Conservation (phyloP, 345 rosid genomes). For the Turnera subulata region DNA sequence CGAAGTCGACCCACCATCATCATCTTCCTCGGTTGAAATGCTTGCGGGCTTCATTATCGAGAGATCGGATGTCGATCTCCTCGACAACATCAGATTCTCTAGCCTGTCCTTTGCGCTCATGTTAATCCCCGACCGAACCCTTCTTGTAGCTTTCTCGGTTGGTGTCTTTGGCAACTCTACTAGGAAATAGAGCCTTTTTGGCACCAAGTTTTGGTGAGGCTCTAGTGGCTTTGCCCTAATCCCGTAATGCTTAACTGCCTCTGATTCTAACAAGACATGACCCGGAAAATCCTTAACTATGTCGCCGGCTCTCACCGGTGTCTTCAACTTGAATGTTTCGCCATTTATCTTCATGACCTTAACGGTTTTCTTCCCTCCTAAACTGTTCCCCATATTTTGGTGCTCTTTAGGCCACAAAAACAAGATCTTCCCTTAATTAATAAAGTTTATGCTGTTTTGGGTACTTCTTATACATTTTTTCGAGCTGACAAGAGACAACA, state of each 20-base stretch:
- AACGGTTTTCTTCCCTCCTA: conserved; percentile 50
- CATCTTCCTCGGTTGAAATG: conserved; percentile 4
- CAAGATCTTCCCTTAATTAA: neutral
- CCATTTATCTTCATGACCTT: conserved; percentile 89
- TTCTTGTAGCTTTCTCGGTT: conserved; percentile 43
- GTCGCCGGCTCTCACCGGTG: conserved; percentile 77
- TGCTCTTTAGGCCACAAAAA: neutral
- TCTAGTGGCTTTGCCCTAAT: conserved; percentile 68
- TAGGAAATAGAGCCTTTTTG: conserved; percentile 79
- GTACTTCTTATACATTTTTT: too few species aligned
- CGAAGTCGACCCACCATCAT: neutral
- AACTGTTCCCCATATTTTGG: conserved; percentile 63
- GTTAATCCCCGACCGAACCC: conserved; percentile 70
- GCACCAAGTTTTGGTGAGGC: conserved; percentile 48
- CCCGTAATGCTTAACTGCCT: conserved; percentile 69
- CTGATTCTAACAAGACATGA: conserved; percentile 69
- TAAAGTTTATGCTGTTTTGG: neutral
- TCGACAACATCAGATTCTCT: conserved; percentile 69
- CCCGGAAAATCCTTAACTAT: conserved; percentile 66
- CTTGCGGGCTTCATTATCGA: conserved; percentile 36
- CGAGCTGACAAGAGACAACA: too few species aligned
- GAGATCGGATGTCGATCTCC: conserved; percentile 80
- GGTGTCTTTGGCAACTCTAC: conserved; percentile 58
- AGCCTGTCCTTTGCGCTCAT: conserved; percentile 88
- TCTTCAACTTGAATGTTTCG: conserved; percentile 69